Conservation (phyloP, 2,329 filamentous ascomycete genomes). For the Salinomyces thailandicus region DNA sequence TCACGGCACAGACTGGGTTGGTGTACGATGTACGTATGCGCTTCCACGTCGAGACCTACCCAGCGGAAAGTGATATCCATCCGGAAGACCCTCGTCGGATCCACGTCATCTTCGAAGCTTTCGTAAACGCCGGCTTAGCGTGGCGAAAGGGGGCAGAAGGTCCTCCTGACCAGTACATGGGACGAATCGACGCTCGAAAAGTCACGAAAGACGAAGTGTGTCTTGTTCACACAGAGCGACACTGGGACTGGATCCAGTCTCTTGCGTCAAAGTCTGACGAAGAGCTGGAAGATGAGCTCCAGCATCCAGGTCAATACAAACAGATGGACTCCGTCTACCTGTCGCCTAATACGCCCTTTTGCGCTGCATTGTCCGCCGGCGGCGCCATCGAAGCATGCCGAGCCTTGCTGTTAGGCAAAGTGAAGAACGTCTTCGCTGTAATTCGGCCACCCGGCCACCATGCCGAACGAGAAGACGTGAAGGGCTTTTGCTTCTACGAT, state of each 20-base stretch:
- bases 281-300: conserved; percentile 34
- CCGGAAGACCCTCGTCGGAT: conserved; percentile 91
- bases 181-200: conserved; percentile 64
- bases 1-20: conserved; percentile 33
- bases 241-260: conserved; percentile 66
- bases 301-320: conserved; percentile 52
- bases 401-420: conserved; percentile 68
- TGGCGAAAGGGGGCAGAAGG: conserved; percentile 29
- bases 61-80: conserved; percentile 58
- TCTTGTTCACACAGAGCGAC: conserved; percentile 63
- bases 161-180: conserved; percentile 43
- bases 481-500: conserved; percentile 97
- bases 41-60: conserved; percentile 67
- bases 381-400: conserved; percentile 94
- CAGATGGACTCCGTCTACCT: conserved; percentile 35
- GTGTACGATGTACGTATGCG: conserved; percentile 91
- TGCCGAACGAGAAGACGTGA: conserved; percentile 72
- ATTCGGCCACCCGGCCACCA: conserved; percentile 94
- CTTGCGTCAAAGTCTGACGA: conserved; percentile 33
- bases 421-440: conserved; percentile 92
- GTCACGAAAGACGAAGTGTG: conserved; percentile 73
- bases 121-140: conserved; percentile 66
- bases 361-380: conserved; percentile 74
- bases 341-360: conserved; percentile 39
- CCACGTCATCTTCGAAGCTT: conserved; percentile 81